Percentiles rank a stretch among this genome's conserved stretches.
These are phyloP conservation scores for Phytophthora meadii DNA, from an alignment of 352 stramenopile genomes.

Conservation along the genomic window DNA sequence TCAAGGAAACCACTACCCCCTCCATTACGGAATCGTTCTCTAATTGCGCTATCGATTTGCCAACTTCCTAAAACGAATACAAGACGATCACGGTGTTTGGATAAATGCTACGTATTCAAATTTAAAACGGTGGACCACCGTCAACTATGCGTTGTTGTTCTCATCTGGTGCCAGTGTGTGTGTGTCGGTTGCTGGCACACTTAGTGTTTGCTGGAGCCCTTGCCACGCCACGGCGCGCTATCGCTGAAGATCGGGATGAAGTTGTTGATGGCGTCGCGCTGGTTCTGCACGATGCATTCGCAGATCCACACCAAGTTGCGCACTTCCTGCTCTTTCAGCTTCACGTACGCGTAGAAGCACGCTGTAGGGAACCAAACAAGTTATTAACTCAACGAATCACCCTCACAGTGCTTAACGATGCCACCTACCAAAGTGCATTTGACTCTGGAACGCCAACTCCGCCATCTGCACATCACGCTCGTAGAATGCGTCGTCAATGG, in stretches of 20 bases:
- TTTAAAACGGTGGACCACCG: conserved; percentile 17
- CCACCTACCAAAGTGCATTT: conserved; percentile 97
- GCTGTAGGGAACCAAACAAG: conserved; percentile 30
- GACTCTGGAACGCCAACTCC: conserved; percentile 98
- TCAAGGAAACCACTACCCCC: too few relatives aligned
- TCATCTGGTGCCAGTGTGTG: conserved; percentile 1
- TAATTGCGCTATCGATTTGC: too few relatives aligned
- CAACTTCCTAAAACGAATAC: too few relatives aligned
- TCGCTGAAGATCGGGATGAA: conserved; percentile 99
- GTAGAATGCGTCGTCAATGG: conserved; percentile 99
- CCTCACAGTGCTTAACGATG: background rate
- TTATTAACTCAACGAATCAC: background rate
- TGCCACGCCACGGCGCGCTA: conserved; percentile 92
- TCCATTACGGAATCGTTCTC: too few relatives aligned
- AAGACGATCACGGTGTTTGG: background rate
- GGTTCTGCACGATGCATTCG: conserved; percentile 99
- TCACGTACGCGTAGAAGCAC: conserved; percentile 99
- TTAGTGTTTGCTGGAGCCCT: conserved; percentile 68
- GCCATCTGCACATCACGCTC: conserved; percentile 98
- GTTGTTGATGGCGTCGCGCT: conserved; percentile 99
- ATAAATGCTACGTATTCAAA: conserved; percentile 36
- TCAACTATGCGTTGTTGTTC: conserved; percentile 3
- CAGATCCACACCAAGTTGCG: conserved; percentile 99
- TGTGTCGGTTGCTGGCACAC: background rate
- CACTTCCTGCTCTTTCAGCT: conserved; percentile 99